A percentile compares a stretch with the other conserved stretches of the same genome.
These are phyloP conservation scores for Venturia oleaginea DNA, from an alignment of 2,329 filamentous ascomycete species.

Conservation along the genomic window DNA sequence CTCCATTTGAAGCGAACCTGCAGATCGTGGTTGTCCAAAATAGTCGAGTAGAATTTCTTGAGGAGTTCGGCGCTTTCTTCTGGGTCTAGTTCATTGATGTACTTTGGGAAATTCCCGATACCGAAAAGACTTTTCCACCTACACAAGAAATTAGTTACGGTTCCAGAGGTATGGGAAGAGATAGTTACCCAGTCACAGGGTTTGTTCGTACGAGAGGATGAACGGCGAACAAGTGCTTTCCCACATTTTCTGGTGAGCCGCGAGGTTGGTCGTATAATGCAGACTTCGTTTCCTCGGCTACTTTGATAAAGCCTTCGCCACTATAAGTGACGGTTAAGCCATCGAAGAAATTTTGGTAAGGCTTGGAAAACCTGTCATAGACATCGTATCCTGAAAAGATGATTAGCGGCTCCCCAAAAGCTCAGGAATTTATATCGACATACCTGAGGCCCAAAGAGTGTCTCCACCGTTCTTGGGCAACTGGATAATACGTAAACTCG, in stretches of 20 bases:
- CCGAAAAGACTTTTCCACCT: constrained; percentile 30
- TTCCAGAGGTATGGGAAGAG: neutral
- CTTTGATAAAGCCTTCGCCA: constrained; percentile 22
- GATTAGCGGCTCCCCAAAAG: neutral
- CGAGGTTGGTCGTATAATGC: constrained; percentile 34
- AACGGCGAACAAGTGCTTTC: constrained; percentile 34
- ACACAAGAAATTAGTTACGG: neutral
- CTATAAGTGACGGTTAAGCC: constrained; percentile 46
- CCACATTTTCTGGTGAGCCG: constrained; percentile 42
- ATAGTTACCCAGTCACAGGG: constrained; percentile 40
- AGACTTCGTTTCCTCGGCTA: constrained; percentile 29
- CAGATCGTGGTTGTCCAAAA: constrained; percentile 31
- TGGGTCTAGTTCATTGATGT: constrained; percentile 28
- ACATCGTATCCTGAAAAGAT: constrained; percentile 42
- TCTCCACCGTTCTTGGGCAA: constrained; percentile 48
- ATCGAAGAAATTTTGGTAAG: constrained; percentile 51
- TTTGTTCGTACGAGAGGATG: constrained; percentile 49
- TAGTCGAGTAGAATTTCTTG: constrained; percentile 24
- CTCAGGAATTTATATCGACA: constrained; percentile 28
- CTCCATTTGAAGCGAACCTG: constrained; percentile 34
- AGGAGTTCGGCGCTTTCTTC: constrained; percentile 29
- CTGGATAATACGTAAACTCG: constrained; percentile 46
- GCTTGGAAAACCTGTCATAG: constrained; percentile 52
- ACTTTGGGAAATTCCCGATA: constrained; percentile 24
- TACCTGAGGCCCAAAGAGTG: constrained; percentile 57